Evolutionary conservation across 345 rosid genomes (phyloP).

Genomic region (Kandelia obovata): DNA sequence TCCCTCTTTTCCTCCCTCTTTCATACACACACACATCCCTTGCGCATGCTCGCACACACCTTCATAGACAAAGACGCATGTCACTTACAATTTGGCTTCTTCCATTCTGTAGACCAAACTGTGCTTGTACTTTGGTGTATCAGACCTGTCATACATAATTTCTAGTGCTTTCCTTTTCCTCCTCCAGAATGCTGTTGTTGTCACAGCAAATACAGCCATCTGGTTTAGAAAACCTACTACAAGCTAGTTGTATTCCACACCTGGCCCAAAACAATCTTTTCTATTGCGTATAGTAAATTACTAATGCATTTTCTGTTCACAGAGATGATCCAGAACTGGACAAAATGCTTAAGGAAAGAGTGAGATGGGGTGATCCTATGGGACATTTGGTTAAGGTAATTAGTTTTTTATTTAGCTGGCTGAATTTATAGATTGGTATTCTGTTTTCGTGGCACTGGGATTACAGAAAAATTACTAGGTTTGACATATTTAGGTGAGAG

Average conservation of each 20-base stretch:
- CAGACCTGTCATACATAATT: no score
- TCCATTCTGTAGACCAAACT: no score
- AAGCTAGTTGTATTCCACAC: no score
- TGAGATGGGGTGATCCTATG: conserved; percentile 96
- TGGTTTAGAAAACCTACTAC: no score
- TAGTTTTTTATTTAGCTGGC: conserved; percentile 1
- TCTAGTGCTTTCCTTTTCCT: no score
- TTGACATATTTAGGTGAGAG: background rate
- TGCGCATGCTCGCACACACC: no score
- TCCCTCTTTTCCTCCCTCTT: background rate
- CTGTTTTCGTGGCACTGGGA: background rate
- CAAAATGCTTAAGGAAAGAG: conserved; percentile 60
- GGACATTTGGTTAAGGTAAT: conserved; percentile 90
- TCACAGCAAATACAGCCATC: no score
- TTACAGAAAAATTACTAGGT: background rate
- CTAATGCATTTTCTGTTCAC: conserved; percentile 19
- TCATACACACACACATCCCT: background rate
- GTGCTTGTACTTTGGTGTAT: no score
- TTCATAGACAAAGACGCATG: no score
- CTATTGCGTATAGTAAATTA: conserved; percentile 5
- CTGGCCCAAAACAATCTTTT: background rate
- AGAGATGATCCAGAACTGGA: conserved; percentile 98
- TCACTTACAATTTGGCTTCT: no score
- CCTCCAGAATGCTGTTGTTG: no score
- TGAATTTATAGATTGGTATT: conserved; percentile 1